A percentile compares a stretch with the other conserved stretches of the same genome.
Evolutionary conservation across 2,329 filamentous ascomycete species (phyloP).

Genomic region (Fusarium burgessii): DNA sequence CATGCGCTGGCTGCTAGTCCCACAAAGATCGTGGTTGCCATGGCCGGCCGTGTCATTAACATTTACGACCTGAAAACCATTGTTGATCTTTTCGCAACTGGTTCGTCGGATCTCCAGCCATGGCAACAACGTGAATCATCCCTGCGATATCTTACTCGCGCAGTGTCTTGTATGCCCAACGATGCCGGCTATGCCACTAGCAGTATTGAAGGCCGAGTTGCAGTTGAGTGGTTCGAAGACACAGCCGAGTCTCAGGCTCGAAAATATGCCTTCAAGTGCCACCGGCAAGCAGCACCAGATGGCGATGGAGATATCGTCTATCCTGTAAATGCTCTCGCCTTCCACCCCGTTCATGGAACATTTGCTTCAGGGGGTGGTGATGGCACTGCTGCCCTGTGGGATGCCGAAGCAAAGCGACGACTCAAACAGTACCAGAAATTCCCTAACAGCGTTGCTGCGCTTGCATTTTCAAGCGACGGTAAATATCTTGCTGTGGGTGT

Average conservation of each 20-base stretch:
- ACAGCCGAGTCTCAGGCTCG: slow-evolving; percentile 86
- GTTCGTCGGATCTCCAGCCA: slow-evolving; percentile 70
- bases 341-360: slow-evolving; percentile 84
- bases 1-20: slow-evolving; percentile 85
- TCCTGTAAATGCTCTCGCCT: slow-evolving; percentile 89
- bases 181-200: slow-evolving; percentile 93
- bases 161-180: slow-evolving; percentile 95
- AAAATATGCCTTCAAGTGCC: slow-evolving; percentile 99
- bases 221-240: slow-evolving; percentile 98
- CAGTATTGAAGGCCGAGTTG: slow-evolving; percentile 94
- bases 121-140: slow-evolving; percentile 96
- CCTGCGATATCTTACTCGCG: slow-evolving; percentile 94
- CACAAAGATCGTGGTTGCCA: slow-evolving; percentile 91
- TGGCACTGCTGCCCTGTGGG: slow-evolving; percentile 92
- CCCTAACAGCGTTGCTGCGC: slow-evolving; percentile 78
- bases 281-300: slow-evolving; percentile 78
- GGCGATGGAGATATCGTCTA: slow-evolving; percentile 83
- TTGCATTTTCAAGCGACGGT: slow-evolving; percentile 83
- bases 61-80: slow-evolving; percentile 90
- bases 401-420: slow-evolving; percentile 88
- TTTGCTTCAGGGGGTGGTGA: slow-evolving; percentile 93
- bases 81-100: slow-evolving; percentile 61
- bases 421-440: slow-evolving; percentile 92
- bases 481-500: slow-evolving; percentile 82
- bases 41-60: slow-evolving; percentile 92